Conservation (phyloP, 2,329 filamentous ascomycete genomes). For the Helotiales sp. region DNA sequence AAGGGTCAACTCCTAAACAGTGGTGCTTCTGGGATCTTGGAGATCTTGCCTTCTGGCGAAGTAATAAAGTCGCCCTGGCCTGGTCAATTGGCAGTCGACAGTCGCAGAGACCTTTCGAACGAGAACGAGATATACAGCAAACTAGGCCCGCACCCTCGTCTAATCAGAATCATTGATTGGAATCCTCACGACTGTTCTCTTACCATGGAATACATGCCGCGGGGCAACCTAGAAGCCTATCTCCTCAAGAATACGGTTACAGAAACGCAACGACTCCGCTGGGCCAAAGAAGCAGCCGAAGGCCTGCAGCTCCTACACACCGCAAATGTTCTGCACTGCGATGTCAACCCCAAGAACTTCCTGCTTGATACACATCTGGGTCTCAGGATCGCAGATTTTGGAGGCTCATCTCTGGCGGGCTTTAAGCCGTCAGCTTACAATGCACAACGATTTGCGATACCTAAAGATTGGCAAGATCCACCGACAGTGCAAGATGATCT, state of each 20-base stretch:
- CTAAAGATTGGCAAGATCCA: constrained; percentile 37
- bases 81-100: constrained; percentile 10
- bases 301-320: constrained; percentile 46
- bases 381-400: constrained; percentile 47
- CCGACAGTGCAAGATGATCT: constrained; percentile 42
- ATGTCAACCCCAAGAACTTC: constrained; percentile 48
- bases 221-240: constrained; percentile 37
- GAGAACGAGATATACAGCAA: constrained; percentile 39
- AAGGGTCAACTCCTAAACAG: constrained; percentile 10
- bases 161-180: constrained; percentile 36
- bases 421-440: constrained; percentile 34
- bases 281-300: constrained; percentile 45
- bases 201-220: constrained; percentile 39
- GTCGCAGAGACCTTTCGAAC: constrained; percentile 31
- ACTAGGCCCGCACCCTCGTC: constrained; percentile 31
- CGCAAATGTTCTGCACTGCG: constrained; percentile 47
- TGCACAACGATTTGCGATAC: constrained; percentile 36
- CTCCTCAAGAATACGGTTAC: constrained; percentile 27
- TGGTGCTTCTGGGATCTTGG: constrained; percentile 29
- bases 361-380: constrained; percentile 45
- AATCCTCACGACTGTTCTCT: constrained; percentile 36
- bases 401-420: constrained; percentile 43
- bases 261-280: constrained; percentile 35
- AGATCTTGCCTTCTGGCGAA: constrained; percentile 22
- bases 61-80: constrained; percentile 33